These are phyloP conservation scores for Cutaneotrichosporon dermatis DNA, from an alignment of 1,284 basidiomycete genomes.

Conservation along the genomic window DNA sequence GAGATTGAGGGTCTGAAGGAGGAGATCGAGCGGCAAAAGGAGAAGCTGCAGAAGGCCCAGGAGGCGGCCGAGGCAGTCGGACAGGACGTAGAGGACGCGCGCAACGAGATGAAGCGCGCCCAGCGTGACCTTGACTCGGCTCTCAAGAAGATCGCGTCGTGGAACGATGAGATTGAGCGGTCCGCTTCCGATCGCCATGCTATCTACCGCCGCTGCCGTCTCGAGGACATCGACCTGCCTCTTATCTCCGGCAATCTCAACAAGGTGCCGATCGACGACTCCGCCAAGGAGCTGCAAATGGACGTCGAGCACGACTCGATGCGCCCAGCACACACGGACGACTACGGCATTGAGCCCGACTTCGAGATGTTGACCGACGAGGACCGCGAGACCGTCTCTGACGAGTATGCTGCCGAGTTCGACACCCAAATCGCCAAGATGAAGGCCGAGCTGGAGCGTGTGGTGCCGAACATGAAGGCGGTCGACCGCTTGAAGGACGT, in stretches of 20 bases:
- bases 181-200: conserved; percentile 77
- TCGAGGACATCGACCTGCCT: conserved; percentile 88
- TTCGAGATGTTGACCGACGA: conserved; percentile 77
- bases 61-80: conserved; percentile 55
- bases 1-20: conserved; percentile 65
- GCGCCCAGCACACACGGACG: conserved; percentile 63
- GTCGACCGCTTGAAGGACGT: conserved; percentile 93
- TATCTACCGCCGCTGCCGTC: conserved; percentile 83
- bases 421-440: conserved; percentile 72
- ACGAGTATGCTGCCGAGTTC: conserved; percentile 66
- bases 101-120: conserved; percentile 65
- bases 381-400: conserved; percentile 69
- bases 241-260: conserved; percentile 67
- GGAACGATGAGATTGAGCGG: conserved; percentile 93
- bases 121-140: conserved; percentile 75
- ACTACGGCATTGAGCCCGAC: conserved; percentile 88
- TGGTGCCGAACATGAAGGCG: conserved; percentile 96
- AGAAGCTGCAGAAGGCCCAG: conserved; percentile 56
- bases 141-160: conserved; percentile 80
- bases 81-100: conserved; percentile 62
- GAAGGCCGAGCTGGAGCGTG: conserved; percentile 78
- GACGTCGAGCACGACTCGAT: conserved; percentile 79
- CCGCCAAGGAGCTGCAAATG: conserved; percentile 58
- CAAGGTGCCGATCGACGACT: conserved; percentile 70
- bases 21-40: conserved; percentile 58